A percentile compares a stretch with the other conserved stretches of the same genome.
phyloP scores from a whole-genome alignment of 805 yeast genomes.

The Lipomyces sp. region DNA sequence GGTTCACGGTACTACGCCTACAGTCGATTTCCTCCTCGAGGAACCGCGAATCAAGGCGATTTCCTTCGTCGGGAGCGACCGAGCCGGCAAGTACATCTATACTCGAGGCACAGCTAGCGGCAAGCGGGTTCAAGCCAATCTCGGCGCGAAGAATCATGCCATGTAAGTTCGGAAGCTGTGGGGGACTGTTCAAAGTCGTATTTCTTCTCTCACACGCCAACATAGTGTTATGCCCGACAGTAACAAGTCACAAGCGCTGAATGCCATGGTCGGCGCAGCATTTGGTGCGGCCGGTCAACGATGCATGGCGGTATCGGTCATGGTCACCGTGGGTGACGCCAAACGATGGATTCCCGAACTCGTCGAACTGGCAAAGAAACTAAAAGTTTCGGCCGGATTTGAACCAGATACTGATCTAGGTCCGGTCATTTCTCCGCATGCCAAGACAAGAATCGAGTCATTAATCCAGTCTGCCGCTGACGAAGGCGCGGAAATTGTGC shows the following conservation, averaged over 20 bases:
- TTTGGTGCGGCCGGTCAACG: slow-evolving; percentile 87
- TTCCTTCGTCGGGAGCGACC: slow-evolving; percentile 79
- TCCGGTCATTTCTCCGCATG: slow-evolving; percentile 69
- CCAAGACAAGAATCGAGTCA: slow-evolving; percentile 58
- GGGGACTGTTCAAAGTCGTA: too few species aligned
- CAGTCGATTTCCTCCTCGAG: slow-evolving; percentile 70
- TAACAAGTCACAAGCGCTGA: slow-evolving; percentile 63
- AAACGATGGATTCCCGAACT: slow-evolving; percentile 67
- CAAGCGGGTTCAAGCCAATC: slow-evolving; percentile 75
- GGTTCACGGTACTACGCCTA: slow-evolving; percentile 71
- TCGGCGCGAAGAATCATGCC: slow-evolving; percentile 81
- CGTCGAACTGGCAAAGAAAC: slow-evolving; percentile 58
- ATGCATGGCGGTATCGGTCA: slow-evolving; percentile 77
- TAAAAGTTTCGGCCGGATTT: slow-evolving; percentile 70
- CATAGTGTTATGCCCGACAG: slow-evolving; percentile 68
- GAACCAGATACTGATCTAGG: slow-evolving; percentile 67
- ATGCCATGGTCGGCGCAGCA: slow-evolving; percentile 73
- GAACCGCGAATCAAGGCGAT: slow-evolving; percentile 78
- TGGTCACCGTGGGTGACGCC: slow-evolving; percentile 72
- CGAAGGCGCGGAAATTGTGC: slow-evolving; percentile 64
- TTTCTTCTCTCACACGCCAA: too few species aligned
- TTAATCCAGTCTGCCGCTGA: slow-evolving; percentile 63
- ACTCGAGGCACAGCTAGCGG: slow-evolving; percentile 68
- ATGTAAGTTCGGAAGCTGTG: slow-evolving; percentile 42
- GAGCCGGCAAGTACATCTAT: slow-evolving; percentile 76